Percentiles rank a stretch among this genome's conserved stretches.
Evolutionary conservation across 2,329 filamentous ascomycete genomes (phyloP).

Genomic region (Orbilia quercus): DNA sequence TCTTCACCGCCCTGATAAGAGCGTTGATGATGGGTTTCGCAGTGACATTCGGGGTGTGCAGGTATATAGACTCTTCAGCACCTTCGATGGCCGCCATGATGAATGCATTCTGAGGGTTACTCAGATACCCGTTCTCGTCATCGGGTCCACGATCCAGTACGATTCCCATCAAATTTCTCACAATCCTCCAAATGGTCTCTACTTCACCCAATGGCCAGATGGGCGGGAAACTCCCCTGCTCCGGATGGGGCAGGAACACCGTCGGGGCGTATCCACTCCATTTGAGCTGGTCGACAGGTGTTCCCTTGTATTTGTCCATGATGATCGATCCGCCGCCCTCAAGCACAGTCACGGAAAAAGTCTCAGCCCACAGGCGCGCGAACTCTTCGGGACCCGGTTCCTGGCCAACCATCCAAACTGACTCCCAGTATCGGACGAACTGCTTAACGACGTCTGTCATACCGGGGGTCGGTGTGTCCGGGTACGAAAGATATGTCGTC

Average conservation of each 20-base stretch:
- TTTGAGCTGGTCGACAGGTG: neutral
- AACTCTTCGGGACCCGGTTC: constrained; percentile 37
- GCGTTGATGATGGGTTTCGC: constrained; percentile 72
- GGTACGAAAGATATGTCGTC: constrained; percentile 67
- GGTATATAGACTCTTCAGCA: constrained; percentile 71
- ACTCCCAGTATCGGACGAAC: constrained; percentile 75
- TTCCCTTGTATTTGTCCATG: constrained; percentile 21
- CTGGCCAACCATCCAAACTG: constrained; percentile 71
- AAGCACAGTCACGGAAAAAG: constrained; percentile 32
- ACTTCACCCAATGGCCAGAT: constrained; percentile 65
- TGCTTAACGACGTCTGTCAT: constrained; percentile 67
- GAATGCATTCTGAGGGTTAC: constrained; percentile 75
- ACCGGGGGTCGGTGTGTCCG: constrained; percentile 64
- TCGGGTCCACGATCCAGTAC: constrained; percentile 20
- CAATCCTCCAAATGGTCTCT: constrained; percentile 22
- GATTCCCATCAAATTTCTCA: constrained; percentile 29
- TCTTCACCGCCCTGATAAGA: constrained; percentile 71
- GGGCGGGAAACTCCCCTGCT: constrained; percentile 73
- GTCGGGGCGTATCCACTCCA: constrained; percentile 64
- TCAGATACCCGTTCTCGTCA: constrained; percentile 55
- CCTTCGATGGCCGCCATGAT: constrained; percentile 71
- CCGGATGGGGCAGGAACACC: constrained; percentile 78
- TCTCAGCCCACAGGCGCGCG: constrained; percentile 11
- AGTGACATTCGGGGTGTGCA: constrained; percentile 84
- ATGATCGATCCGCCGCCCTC: constrained; percentile 44